A percentile compares a stretch with the other conserved stretches of the same genome.
Evolutionary conservation across 768 basidiomycete species (phyloP).

Genomic region (Phylloporus scabripes): DNA sequence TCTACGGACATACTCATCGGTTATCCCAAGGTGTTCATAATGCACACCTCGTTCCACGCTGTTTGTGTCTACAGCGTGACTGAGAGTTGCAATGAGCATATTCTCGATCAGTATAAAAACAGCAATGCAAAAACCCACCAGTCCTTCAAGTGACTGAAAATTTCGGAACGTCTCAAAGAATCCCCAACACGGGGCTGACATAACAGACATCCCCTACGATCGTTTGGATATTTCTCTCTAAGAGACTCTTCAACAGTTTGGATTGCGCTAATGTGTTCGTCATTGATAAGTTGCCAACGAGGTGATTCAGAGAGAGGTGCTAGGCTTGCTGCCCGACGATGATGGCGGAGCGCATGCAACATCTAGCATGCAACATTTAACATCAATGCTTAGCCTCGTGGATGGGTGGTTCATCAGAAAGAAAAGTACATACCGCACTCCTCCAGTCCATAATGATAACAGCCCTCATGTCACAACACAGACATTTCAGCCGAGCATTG

Average conservation of each 20-base stretch:
- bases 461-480: not conserved
- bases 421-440: too few species aligned
- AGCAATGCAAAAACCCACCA: not conserved
- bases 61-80: not conserved
- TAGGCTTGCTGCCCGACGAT: too few species aligned
- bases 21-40: not conserved
- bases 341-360: not conserved
- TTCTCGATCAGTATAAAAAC: not conserved
- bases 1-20: not conserved
- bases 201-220: not conserved
- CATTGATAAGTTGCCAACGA: not conserved
- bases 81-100: not conserved
- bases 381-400: too few species aligned
- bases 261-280: not conserved
- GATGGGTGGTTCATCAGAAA: too few species aligned
- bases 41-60: not conserved
- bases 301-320: too few species aligned
- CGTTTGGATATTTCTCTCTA: too few species aligned
- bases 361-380: not conserved
- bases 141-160: not conserved
- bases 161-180: not conserved
- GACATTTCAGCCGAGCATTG: slow-evolving; percentile 4
- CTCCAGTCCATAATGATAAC: too few species aligned
- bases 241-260: not conserved
- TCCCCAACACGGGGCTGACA: not conserved